Conservation (phyloP, 257 asterid species). For the Solanum chiquidenum region DNA sequence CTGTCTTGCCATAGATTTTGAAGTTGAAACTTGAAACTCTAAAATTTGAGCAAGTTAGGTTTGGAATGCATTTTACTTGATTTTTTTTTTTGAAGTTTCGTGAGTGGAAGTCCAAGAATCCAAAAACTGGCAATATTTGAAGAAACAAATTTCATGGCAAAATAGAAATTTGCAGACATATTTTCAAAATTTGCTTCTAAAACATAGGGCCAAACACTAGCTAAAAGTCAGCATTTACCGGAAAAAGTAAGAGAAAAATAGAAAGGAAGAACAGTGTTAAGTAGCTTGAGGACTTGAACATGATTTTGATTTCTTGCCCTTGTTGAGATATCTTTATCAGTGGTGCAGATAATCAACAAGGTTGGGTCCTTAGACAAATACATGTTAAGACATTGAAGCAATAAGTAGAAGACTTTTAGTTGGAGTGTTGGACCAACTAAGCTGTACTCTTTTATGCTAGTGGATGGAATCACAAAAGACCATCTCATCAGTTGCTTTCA, state of each 20-base stretch:
- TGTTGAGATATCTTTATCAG: background rate
- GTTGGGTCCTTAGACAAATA: constrained; percentile 75
- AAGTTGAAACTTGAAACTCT: background rate
- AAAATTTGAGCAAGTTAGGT: background rate
- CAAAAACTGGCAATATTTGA: background rate
- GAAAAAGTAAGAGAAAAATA: background rate
- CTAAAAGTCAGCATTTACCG: background rate
- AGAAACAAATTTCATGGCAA: background rate
- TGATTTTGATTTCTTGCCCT: background rate
- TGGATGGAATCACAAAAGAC: constrained; percentile 72
- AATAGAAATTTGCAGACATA: background rate
- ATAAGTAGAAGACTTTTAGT: constrained; percentile 51
- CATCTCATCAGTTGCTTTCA: constrained; percentile 72
- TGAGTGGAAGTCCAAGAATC: background rate
- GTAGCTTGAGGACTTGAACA: background rate
- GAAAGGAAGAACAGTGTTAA: background rate
- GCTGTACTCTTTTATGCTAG: constrained; percentile 78
- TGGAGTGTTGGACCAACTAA: background rate
- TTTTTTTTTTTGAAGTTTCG: background rate
- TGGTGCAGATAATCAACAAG: constrained; percentile 53
- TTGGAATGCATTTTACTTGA: background rate
- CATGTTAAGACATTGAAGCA: constrained; percentile 65
- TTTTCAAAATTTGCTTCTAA: background rate
- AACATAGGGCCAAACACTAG: background rate
- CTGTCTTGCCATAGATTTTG: background rate